Base-by-base conservation (phyloP, 2,329 filamentous ascomycete species). In the Fusarium hostae region DNA sequence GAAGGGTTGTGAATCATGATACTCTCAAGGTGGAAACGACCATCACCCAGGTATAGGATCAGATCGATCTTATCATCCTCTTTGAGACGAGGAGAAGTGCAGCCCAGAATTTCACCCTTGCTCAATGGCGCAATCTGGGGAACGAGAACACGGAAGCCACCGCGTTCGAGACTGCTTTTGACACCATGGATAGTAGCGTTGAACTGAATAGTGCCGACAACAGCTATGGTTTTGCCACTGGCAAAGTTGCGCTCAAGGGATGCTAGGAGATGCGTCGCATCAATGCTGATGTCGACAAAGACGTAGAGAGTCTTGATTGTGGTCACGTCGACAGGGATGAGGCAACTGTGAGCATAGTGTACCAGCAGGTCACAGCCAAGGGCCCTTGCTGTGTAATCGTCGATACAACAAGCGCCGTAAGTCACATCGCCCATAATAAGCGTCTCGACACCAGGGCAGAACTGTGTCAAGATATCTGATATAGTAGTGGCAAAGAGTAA, bases 341-440 rank as follows among this genome's bases (percentile, higher is more conserved):
- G 86, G 77, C 96, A 99, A 79, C 93, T 97, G 83, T 99, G 96
- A 2, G 96, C 96, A 79, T 99, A 99, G 83, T 99, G 96, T 3
- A 99, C 93, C 13, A 99, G 86, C 10, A 99, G 85, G 76, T 99
- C 96, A 80, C 96, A 99, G 3, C 94, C 96, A 26, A 99, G 87
- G 1, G 97, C 96, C 47, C 95, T 87, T 3, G 96, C 97, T 0
- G 96, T 99, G 83, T 97, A 99, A 83, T 99, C 96, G 80, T 99
- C 96, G 76, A 99, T 98, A 79, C 96, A 99, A 85, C 96, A 99
- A 26, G 96, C 96, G 70, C 96, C 96, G 80, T 99, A 99, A 2
- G 96, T 99, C 45, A 99, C 96, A 80, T 99, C 96, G 68, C 96
- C 96, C 96, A 99, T 99, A 81, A 99, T 99, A 59, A 98, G 86